Evolutionary conservation across 1,284 basidiomycete species (phyloP).

Genomic region (Tilletia walkeri): DNA sequence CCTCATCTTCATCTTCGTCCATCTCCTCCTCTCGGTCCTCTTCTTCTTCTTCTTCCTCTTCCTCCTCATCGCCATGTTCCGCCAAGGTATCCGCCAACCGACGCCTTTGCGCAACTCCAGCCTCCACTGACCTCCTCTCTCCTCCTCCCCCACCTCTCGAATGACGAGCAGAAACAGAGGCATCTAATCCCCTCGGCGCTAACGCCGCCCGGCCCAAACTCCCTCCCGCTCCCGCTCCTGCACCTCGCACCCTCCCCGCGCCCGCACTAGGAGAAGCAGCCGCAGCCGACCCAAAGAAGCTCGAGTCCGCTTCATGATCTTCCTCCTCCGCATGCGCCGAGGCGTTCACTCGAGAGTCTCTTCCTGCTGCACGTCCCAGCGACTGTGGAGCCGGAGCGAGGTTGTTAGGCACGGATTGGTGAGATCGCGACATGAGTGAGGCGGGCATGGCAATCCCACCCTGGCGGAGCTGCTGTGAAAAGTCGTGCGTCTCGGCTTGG

Average conservation of each 20-base stretch:
- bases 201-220: not conserved
- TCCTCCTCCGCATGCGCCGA: not conserved
- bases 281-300: not conserved
- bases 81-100: not conserved
- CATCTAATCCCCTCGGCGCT: not conserved
- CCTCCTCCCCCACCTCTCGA: not conserved
- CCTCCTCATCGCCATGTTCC: conserved; percentile 3
- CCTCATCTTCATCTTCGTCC: not conserved
- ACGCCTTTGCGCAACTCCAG: not conserved
- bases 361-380: not conserved
- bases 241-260: not conserved
- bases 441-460: not conserved
- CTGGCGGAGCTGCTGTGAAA: not conserved
- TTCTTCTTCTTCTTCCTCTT: not conserved
- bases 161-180: too few species aligned
- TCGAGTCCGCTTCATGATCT: not conserved
- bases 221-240: not conserved
- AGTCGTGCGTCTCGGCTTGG: conserved; percentile 11
- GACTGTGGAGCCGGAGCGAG: too few species aligned
- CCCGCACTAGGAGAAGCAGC: not conserved
- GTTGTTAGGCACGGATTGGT: not conserved
- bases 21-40: not conserved
- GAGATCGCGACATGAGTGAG: not conserved
- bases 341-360: not conserved
- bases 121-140: not conserved